Evolutionary conservation across 1,139 yeast genomes (phyloP), one percentile per base, ranked within the genome.

Genomic region (Sugiyamaella grinbergsii): DNA sequence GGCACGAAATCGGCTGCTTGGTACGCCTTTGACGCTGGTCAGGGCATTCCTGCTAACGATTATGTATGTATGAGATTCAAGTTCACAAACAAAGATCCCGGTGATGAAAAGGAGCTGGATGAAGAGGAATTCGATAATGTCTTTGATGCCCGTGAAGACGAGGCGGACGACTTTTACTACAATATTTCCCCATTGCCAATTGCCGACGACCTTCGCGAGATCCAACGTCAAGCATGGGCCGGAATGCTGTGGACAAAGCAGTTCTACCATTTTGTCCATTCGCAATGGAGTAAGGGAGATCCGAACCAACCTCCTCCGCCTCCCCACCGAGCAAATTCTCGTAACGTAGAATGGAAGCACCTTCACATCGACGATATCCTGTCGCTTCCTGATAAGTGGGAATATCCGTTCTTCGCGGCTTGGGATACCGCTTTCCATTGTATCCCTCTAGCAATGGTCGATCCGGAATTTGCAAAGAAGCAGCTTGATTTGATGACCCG

Each of bases 371-470:
- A 90, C 66, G 96, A 91, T 67, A 80, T 91, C 49, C 75, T 91
- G 60, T 87, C 96, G 0, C 78, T 91, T 74, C 98, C 98, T 2
- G 98, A 91, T 66, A 91, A 89, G 68, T 91, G 96, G 91, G 98
- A 91, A 69, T 91, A 91, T 68, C 97, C 96, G 3, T 91, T 91
- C 67, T 91, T 91, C 68, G 96, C 97, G 8, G 94, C 96, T 4
- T 91, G 98, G 98, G 98, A 91, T 68, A 85, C 96, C 2, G 96
- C 97, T 0, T 91, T 91, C 80, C 98, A 91, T 69, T 88, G 96
- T 65, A 81, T 91, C 61, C 97, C 98, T 2, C 74, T 91, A 58
- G 94, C 97, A 4, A 88, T 91, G 93, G 80, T 91, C 64, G 98
- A 91, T 68, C 96, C 97, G 1, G 91, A 82, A 57, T 91, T 89